phyloP scores from a whole-genome alignment of 768 basidiomycete genomes.

The Termitomyces titanicus region DNA sequence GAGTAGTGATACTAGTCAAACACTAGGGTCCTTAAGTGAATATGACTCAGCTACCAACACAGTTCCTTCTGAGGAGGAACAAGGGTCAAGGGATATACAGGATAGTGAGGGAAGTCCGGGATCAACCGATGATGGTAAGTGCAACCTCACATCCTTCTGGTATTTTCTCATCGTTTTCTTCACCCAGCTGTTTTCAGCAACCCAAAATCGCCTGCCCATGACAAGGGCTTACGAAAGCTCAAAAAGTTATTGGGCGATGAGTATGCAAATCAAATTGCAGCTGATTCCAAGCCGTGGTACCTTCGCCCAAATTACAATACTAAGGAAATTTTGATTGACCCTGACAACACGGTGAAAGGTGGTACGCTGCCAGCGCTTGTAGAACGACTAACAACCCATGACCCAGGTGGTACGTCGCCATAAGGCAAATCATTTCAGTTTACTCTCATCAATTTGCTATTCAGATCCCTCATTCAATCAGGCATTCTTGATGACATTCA shows the following conservation, averaged over 20 bases:
- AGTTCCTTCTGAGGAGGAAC: constrained; percentile 5
- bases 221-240: constrained; percentile 48
- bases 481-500: constrained; percentile 95
- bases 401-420: constrained; percentile 63
- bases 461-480: constrained; percentile 69
- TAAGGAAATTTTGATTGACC: constrained; percentile 79
- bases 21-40: not conserved
- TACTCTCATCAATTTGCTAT: not conserved
- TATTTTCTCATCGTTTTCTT: not conserved
- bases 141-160: constrained; percentile 4
- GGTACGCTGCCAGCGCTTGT: constrained; percentile 86
- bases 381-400: constrained; percentile 88
- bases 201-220: constrained; percentile 27
- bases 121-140: constrained; percentile 38
- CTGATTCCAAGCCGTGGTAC: constrained; percentile 71
- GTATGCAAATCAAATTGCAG: constrained; percentile 38
- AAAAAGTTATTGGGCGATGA: constrained; percentile 62
- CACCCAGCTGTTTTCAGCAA: constrained; percentile 1
- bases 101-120: constrained; percentile 22
- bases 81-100: not conserved
- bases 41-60: constrained; percentile 4
- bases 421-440: not conserved
- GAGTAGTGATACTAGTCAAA: constrained; percentile 13
- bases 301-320: constrained; percentile 76
- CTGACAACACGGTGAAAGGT: constrained; percentile 80